Evolutionary conservation across 176 grass and related monocot species (phyloP), one percentile per base, ranked within the genome.

Genomic region (Rhynchospora tenuis): DNA sequence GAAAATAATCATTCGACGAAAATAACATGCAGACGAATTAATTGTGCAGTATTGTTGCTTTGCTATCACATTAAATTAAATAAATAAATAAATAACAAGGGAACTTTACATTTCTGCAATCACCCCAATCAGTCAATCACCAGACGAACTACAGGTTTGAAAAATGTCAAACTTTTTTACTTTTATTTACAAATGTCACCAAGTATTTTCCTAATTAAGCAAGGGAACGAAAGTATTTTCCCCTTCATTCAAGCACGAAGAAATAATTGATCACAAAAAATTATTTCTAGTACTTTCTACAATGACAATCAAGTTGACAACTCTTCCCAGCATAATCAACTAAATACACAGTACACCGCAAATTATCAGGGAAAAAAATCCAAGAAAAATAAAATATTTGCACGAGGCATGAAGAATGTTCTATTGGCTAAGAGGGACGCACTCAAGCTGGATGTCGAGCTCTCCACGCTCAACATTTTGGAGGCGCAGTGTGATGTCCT

Each of bases 361-460:
- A 27, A 58, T 60, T 63, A 81, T 22, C 57, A 43, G 46, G 23
- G 56, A 46, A 78, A 80, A 59, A 59, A 2, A 13, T 15, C 10
- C 19, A 31, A 63, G 3, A 13, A 59, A 46, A 64, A 56, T 9
- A 51, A 78, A 46, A 62, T 61, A 80, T 80, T 80, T 45, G 62
- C 78, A 63, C 13, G n/a, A 26, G 56, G 59, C 38, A 59, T n/a
- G 16, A 19, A 77, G 26, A 55, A 31, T 77, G 50, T 56, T 67
- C 80, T 89, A 99, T 87, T 99, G 96, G 52, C 82, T 92, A 48
- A 99, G 93, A 56, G 93, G 96, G n/a, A 99, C 91, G 16, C 96
- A 99, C 83, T 93, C 96, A 8, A 99, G 96, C 84, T 99, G 93
- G 47, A 99, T 90, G 83, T 95, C 91, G 15, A 99, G 87, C 29